A percentile compares a stretch with the other conserved stretches of the same genome.
Conservation (phyloP, 2,329 filamentous ascomycete species). For the Ilyonectria destructans region DNA sequence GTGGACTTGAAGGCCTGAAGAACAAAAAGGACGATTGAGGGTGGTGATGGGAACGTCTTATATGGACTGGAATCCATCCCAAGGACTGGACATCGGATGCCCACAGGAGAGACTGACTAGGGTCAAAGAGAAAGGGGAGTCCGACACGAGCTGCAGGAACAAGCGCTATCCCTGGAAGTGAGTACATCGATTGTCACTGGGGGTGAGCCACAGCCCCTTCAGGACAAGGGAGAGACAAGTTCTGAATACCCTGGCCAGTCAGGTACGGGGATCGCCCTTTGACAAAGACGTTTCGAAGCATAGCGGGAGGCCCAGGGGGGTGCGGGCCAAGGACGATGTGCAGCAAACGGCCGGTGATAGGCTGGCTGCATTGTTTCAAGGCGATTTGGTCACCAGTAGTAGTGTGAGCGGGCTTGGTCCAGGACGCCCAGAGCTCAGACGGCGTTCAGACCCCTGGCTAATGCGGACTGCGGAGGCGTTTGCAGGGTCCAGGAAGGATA, state of each 20-base stretch:
- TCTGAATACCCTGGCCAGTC: conserved; percentile 44
- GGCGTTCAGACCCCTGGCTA: conserved; percentile 48
- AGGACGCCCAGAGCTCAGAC: conserved; percentile 41
- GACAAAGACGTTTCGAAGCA: conserved; percentile 58
- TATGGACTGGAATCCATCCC: conserved; percentile 38
- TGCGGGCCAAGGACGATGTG: conserved; percentile 45
- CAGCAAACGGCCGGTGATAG: conserved; percentile 50
- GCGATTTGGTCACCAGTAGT: conserved; percentile 46
- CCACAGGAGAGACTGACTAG: conserved; percentile 31
- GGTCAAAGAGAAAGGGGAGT: conserved; percentile 28
- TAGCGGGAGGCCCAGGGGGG: conserved; percentile 54
- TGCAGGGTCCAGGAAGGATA: conserved; percentile 26
- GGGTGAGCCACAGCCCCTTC: conserved; percentile 36
- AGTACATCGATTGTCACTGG: conserved; percentile 38
- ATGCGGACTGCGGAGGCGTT: conserved; percentile 34
- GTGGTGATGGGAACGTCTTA: conserved; percentile 42
- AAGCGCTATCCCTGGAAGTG: conserved; percentile 23
- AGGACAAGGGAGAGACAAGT: conserved; percentile 52
- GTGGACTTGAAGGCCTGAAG: conserved; percentile 49
- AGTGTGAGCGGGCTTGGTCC: conserved; percentile 43
- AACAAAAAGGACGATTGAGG: conserved; percentile 31
- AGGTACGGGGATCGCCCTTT: conserved; percentile 37
- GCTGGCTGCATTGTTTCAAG: conserved; percentile 51
- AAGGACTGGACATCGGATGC: conserved; percentile 40
- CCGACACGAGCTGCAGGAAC: conserved; percentile 41